Conservation (phyloP, 2,329 filamentous ascomycete genomes). For the Trichoderma sp. region DNA sequence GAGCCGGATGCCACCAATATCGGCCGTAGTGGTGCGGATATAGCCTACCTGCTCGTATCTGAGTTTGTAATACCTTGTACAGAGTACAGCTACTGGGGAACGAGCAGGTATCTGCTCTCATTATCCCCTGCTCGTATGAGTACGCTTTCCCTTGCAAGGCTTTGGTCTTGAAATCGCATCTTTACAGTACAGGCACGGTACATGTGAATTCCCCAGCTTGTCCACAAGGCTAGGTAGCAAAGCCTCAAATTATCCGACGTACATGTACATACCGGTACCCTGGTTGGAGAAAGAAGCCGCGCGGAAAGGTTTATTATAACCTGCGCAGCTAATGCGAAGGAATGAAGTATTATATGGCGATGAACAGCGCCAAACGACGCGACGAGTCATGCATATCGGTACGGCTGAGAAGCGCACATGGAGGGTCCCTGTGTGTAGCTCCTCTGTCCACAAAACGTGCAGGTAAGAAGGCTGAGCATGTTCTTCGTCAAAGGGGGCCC, state of each 20-base stretch:
- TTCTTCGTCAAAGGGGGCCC: background rate
- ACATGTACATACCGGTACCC: background rate
- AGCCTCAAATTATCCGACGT: background rate
- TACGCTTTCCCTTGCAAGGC: background rate
- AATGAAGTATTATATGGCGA: background rate
- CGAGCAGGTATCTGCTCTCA: background rate
- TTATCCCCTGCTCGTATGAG: background rate
- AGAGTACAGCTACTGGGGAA: background rate
- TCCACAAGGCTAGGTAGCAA: background rate
- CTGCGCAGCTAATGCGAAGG: background rate
- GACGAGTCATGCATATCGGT: background rate
- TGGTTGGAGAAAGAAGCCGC: background rate
- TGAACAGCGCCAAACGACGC: background rate
- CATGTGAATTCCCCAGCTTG: background rate
- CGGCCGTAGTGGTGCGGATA: background rate
- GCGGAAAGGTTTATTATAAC: background rate
- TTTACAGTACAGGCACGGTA: background rate
- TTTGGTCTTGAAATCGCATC: background rate
- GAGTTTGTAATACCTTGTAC: background rate
- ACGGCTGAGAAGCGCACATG: background rate
- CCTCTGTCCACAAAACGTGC: background rate
- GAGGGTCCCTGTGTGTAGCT: background rate
- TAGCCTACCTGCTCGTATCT: background rate
- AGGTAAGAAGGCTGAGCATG: background rate
- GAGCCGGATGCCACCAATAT: background rate